These are phyloP conservation scores for Panellus pusillus DNA, from an alignment of 768 basidiomycete genomes.

Conservation along the genomic window DNA sequence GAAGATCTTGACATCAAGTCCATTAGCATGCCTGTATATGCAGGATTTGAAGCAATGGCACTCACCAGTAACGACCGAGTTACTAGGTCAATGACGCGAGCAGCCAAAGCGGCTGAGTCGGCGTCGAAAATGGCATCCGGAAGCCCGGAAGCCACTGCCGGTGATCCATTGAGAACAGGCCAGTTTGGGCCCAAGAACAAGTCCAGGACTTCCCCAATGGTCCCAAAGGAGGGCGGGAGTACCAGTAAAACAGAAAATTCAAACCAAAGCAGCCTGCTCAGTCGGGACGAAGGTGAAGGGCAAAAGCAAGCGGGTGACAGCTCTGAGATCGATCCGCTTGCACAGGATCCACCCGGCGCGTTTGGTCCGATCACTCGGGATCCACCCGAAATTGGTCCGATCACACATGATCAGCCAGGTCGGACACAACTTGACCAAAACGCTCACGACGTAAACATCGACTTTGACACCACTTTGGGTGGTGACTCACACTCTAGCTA, in stretches of 20 bases:
- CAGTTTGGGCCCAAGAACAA: neutral
- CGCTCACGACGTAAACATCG: too few relatives aligned
- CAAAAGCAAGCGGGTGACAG: neutral
- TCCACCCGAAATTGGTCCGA: too few relatives aligned
- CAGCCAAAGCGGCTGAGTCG: neutral
- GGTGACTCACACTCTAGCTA: too few relatives aligned
- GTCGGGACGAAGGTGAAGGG: neutral
- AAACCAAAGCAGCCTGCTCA: too few relatives aligned
- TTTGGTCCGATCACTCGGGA: too few relatives aligned
- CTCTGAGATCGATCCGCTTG: too few relatives aligned
- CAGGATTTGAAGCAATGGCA: constrained; percentile 1
- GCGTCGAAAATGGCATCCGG: neutral
- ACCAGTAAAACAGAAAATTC: neutral
- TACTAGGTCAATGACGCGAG: constrained; percentile 1
- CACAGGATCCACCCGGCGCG: too few relatives aligned
- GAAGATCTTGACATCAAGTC: neutral
- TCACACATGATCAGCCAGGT: too few relatives aligned
- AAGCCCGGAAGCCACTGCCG: too few relatives aligned
- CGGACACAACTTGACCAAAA: too few relatives aligned
- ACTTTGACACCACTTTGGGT: too few relatives aligned
- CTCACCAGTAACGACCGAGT: neutral
- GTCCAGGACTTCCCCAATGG: neutral
- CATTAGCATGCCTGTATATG: constrained; percentile 6
- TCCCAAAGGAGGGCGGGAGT: constrained; percentile 15
- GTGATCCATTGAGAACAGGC: too few relatives aligned